Evolutionary conservation across 352 stramenopile species (phyloP), one percentile per base, ranked within the genome.

Genomic region (Globisporangium nagaii): DNA sequence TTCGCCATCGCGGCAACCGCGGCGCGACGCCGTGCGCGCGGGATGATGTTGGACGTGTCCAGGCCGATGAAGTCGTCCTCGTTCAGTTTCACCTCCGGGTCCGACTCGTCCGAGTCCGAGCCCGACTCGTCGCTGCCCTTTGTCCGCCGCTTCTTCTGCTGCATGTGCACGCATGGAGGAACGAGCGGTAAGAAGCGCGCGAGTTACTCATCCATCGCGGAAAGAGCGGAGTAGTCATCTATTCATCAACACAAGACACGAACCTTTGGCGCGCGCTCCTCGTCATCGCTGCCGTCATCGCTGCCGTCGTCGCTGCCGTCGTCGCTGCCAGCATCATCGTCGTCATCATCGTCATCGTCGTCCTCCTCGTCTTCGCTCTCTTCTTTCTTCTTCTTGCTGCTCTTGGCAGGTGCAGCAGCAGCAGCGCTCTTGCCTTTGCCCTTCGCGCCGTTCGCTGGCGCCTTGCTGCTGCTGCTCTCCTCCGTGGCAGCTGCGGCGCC

Each of bases 1-100:
- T 83, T 65, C 4, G 81, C 72, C 75, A 84, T 81, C 28, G 84
- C 79, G 15, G 81, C 84, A 22, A 83, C 78, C 1, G 84, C 84
- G 0, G 81, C 84, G 36, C 84, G 81, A 54, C 84, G 84, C 35
- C 71, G 69, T 10, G 84, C 69, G 34, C 84, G 81, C 19, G 84
- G 84, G 58, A 94, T 94, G 58, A 94, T 94, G 64, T 92, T 92
- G 51, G 77, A 76, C 62, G 84, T 86, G 65, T 94, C 84, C 37
- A 94, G 70, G 13, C 78, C 84, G 28, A 92, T 70, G 10, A 92
- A 84, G 55, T 94, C 84, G 72, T 94, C 84, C 39, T 91, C 75
- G 56, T 88, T 94, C 53, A 94, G 71, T 66, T 89, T 94, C 43
- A 94, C 68, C 44, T 91, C 74, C 1, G 70, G 59, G 40, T 92